Percentiles rank a stretch among this genome's conserved stretches.
Evolutionary conservation across 1,139 yeast species (phyloP).

Genomic region (Nakaseomyces glabratus): DNA sequence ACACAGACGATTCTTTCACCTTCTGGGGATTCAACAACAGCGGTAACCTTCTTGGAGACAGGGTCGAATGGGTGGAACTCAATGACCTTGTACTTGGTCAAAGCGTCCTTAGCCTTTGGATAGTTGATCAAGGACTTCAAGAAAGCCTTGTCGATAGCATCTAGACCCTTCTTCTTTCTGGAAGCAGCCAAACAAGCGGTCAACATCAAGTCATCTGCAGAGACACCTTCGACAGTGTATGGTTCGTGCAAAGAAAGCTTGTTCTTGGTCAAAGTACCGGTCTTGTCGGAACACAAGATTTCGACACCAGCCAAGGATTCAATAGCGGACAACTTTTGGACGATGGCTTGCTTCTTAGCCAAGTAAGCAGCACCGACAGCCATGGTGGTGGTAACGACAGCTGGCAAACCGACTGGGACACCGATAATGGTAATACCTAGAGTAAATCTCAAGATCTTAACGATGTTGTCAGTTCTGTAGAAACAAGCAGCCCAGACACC

Average conservation of each 20-base stretch:
- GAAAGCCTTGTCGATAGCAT: constrained; percentile 97
- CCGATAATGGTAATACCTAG: constrained; percentile 97
- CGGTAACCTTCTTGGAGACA: constrained; percentile 93
- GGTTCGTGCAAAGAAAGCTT: constrained; percentile 95
- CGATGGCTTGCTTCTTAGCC: constrained; percentile 98
- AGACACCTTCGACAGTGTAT: constrained; percentile 98
- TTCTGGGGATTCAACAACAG: constrained; percentile 89
- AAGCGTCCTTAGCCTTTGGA: constrained; percentile 93
- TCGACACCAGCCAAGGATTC: constrained; percentile 99
- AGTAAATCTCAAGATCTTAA: constrained; percentile 85
- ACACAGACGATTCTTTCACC: constrained; percentile 95
- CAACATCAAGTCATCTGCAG: constrained; percentile 92
- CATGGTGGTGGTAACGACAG: constrained; percentile 98
- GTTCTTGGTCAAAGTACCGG: constrained; percentile 99
- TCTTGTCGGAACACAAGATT: constrained; percentile 96
- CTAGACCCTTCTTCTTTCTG: constrained; percentile 97
- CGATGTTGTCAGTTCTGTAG: constrained; percentile 88
- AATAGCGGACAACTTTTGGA: constrained; percentile 94
- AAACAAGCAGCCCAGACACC: constrained; percentile 91
- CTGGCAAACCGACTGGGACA: constrained; percentile 99
- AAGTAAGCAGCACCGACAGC: constrained; percentile 99
- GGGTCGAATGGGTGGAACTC: constrained; percentile 98
- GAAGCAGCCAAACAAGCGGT: constrained; percentile 98
- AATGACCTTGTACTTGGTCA: constrained; percentile 88
- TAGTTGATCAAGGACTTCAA: constrained; percentile 74